Conservation (phyloP, 331 rosid species). For the Quercus phellos region DNA sequence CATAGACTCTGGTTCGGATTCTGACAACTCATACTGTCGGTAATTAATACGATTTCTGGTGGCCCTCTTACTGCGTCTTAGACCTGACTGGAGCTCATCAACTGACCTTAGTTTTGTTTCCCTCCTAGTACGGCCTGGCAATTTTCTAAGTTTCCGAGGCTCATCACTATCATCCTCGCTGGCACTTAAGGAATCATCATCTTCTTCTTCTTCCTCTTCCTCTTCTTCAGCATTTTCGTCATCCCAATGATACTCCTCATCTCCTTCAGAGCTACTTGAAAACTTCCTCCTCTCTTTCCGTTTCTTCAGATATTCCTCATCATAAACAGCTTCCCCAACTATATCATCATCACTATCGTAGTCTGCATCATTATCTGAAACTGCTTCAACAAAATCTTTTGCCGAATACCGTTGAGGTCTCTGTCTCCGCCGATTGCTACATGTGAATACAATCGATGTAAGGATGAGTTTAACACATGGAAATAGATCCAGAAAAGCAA, state of each 20-base stretch:
- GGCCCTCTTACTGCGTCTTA: constrained; percentile 95
- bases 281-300: constrained; percentile 76
- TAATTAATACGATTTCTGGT: constrained; percentile 75
- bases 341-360: constrained; percentile 93
- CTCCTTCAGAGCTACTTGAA: constrained; percentile 97
- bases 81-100: constrained; percentile 79
- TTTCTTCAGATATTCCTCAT: constrained; percentile 84
- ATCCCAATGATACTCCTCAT: constrained; percentile 84
- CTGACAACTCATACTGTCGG: constrained; percentile 69
- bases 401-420: constrained; percentile 88
- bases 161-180: constrained; percentile 90
- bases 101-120: constrained; percentile 76
- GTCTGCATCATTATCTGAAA: constrained; percentile 72
- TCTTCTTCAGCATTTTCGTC: constrained; percentile 94
- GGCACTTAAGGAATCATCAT: constrained; percentile 55
- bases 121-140: constrained; percentile 71
- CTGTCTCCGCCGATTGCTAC: constrained; percentile 74
- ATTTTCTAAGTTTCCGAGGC: constrained; percentile 57
- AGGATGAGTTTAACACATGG: not conserved
- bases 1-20: constrained; percentile 70
- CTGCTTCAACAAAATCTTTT: constrained; percentile 70
- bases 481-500: not conserved
- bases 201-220: constrained; percentile 73
- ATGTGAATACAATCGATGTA: constrained; percentile 19
- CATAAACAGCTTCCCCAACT: constrained; percentile 92